Base-by-base conservation (phyloP, 2,329 filamentous ascomycete genomes). In the Atkinsonella texensis region DNA sequence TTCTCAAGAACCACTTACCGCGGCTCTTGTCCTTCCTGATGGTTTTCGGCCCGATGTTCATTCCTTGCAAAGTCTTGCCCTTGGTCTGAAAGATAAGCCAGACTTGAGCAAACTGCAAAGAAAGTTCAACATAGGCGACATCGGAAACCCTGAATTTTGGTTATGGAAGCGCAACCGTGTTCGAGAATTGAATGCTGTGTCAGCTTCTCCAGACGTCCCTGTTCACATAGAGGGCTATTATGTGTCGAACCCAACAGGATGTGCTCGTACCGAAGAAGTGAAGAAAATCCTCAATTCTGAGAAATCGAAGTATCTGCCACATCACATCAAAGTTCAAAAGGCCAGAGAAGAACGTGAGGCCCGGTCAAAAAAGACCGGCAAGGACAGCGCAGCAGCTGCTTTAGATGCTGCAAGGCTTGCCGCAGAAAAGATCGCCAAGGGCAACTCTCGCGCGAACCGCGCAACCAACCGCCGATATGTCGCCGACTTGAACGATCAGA, bases 241-340 rank as follows among this genome's bases (percentile, higher is more conserved):
- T 63, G 87, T 96, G 41, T 82, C 87, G 0, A 98, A 96, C 58
- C 55, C 76, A 0, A 89, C 89, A 10, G 93, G 93, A 35, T 87
- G 83, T 59, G 93, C 93, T 52, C 81, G 93, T 52, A 96, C 93
- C 0, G 90, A 98, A 70, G 90, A 89, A 31, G 83, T 89, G 61
- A 91, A 94, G 73, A 95, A 91, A 74, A 97, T 98, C 52, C 78
- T 95, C 55, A 94, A 98, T 66, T 88, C 89, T 0, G 93, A 98
- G 67, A 98, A 98, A 73, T 95, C 90, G 31, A 95, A 96, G 65
- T 98, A 98, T 64, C 77, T 98, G 8, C 93, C 93, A 41, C 93
- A 98, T 73, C 90, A 95, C 57, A 93, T 98, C 70, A 95, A 94
- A 63, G 89, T 98, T 18, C 87, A 93, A 66, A 93, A 85, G 69